Evolutionary conservation across 495 filamentous ascomycete genomes (phyloP).

Genomic region (Thozetella sp.): DNA sequence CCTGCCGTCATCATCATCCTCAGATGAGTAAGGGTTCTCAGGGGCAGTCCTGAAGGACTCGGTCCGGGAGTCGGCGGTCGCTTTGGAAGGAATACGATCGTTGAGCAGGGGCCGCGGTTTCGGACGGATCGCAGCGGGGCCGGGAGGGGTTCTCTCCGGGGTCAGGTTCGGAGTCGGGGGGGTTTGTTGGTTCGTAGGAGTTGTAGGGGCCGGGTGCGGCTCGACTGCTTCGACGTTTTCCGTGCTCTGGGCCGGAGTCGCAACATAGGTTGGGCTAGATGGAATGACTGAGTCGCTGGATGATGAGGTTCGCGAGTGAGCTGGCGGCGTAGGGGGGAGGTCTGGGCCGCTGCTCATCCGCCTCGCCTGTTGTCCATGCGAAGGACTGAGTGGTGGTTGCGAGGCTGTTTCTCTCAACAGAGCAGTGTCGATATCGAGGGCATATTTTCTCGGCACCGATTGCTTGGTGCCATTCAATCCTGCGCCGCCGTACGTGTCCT

Average conservation of each 20-base stretch:
- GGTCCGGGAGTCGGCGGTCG: constrained; percentile 56
- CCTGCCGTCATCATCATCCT: constrained; percentile 54
- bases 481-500: constrained; percentile 12
- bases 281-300: constrained; percentile 34
- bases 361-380: constrained; percentile 24
- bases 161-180: constrained; percentile 74
- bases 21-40: constrained; percentile 62
- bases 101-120: constrained; percentile 36
- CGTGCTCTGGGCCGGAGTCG: constrained; percentile 30
- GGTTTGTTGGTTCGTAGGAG: constrained; percentile 63
- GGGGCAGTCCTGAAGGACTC: constrained; percentile 76
- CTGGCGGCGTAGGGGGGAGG: constrained; percentile 54
- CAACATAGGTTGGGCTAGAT: constrained; percentile 31
- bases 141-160: constrained; percentile 73
- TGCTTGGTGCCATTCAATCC: constrained; percentile 11
- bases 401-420: constrained; percentile 22
- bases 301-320: constrained; percentile 54
- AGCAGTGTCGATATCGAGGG: constrained; percentile 12
- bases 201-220: constrained; percentile 40
- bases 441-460: constrained; percentile 12
- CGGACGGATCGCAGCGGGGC: constrained; percentile 29
- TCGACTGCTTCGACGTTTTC: constrained; percentile 17
- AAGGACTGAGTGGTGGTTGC: constrained; percentile 16
- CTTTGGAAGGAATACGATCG: constrained; percentile 45
- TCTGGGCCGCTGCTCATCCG: constrained; percentile 34